phyloP scores from a whole-genome alignment of 1,284 basidiomycete genomes.

The Trichosporon inkin region DNA sequence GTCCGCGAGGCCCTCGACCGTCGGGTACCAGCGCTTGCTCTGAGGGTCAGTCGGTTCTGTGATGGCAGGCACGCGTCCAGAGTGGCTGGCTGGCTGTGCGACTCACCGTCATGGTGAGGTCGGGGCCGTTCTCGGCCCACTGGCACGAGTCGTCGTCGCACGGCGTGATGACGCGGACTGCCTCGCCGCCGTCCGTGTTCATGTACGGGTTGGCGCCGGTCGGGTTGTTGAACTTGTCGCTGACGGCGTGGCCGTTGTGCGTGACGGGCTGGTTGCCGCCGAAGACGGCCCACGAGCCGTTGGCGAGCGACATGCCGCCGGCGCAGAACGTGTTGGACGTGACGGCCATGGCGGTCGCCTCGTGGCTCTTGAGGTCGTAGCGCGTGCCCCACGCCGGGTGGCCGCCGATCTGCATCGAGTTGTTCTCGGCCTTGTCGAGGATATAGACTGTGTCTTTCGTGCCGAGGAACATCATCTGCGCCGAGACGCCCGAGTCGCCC shows the following conservation, averaged over 20 bases:
- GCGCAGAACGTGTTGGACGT: slow-evolving; percentile 73
- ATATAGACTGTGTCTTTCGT: slow-evolving; percentile 52
- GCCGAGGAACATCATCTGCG: slow-evolving; percentile 51
- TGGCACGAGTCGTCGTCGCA: slow-evolving; percentile 61
- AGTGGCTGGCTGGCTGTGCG: slow-evolving; percentile 46
- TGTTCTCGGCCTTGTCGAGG: slow-evolving; percentile 58
- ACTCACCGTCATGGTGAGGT: slow-evolving; percentile 59
- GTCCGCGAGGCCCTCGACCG: slow-evolving; percentile 54
- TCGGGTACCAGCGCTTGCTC: slow-evolving; percentile 72
- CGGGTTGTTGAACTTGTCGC: slow-evolving; percentile 41
- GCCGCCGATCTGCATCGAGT: slow-evolving; percentile 57
- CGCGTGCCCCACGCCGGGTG: slow-evolving; percentile 52
- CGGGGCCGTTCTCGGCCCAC: slow-evolving; percentile 55
- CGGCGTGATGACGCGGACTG: slow-evolving; percentile 62
- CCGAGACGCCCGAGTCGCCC: slow-evolving; percentile 51
- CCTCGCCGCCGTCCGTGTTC: slow-evolving; percentile 63
- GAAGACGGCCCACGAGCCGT: slow-evolving; percentile 53
- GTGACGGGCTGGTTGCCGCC: slow-evolving; percentile 69
- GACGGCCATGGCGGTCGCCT: slow-evolving; percentile 61
- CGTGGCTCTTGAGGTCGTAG: slow-evolving; percentile 52
- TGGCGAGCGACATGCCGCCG: slow-evolving; percentile 52
- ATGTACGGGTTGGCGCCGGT: slow-evolving; percentile 52
- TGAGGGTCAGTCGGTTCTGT: slow-evolving; percentile 6
- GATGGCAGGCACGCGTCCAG: too few species aligned
- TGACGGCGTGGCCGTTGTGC: slow-evolving; percentile 57